Evolutionary conservation across 1,284 basidiomycete species (phyloP), one percentile per base, ranked within the genome.

Genomic region (Pseudozyma sp.): DNA sequence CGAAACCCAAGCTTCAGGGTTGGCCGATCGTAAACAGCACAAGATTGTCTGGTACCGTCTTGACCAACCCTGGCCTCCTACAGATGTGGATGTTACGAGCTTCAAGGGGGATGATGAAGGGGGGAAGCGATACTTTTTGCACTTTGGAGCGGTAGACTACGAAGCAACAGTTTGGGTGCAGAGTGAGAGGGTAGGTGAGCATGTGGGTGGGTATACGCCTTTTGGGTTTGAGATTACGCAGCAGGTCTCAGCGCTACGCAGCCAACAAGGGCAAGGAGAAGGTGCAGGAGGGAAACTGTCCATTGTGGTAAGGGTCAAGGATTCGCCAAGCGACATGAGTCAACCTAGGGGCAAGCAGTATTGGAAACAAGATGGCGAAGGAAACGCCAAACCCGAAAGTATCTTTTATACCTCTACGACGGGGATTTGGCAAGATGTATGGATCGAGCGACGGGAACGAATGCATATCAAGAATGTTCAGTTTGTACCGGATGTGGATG

Each of bases 141-240:
- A 77, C 39, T 79, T 79, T 48, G 76, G 68, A 3, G 77, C 74
- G 3, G 74, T 79, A 9, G 77, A 79, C 44, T 79, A 79, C 54
- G 68, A 77, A 49, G 43, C 59, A 10, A 55, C 43, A 6, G 75
- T 77, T 13, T 79, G 65, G 70, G 61, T 77, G 4, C 42, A 67
- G 36, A 70, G 71, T 21, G 14, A 40, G 1, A 51, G 47, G 54
- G 65, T 68, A 4, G 75, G 56, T 7, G 47, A 49, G 25, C 74
- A 70, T 14, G 36, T 65, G 3, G 68, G 68, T 1, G 68, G 68
- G 0, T 53, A 70, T 21, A 60, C 61, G 3, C 62, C 70, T 0
- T 79, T 79, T 43, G 31, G 39, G 2, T 62, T 62, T 16, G 76
- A 79, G 40, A 75, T 79, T 51, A 75, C 70, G 11, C 48, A 50